These are phyloP conservation scores for Trametes villosa DNA, from an alignment of 768 basidiomycete genomes.

Conservation along the genomic window DNA sequence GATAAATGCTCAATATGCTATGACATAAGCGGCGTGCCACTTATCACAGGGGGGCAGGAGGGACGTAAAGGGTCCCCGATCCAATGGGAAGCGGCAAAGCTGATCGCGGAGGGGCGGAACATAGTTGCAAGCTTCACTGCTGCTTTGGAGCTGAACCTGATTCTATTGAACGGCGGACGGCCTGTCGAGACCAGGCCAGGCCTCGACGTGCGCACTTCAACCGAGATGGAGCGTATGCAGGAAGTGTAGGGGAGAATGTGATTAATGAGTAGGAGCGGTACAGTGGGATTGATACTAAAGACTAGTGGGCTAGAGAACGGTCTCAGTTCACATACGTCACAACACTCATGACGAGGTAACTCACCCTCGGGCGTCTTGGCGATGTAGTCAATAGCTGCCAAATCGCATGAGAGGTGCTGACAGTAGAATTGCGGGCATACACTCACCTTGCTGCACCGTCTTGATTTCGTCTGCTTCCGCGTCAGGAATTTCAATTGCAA, in stretches of 20 bases:
- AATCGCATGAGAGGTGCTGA: conserved; percentile 4
- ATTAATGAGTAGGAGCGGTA: conserved; percentile 19
- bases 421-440: too few relatives aligned
- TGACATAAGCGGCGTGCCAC: conserved; percentile 20
- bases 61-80: conserved; percentile 12
- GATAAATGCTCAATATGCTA: conserved; percentile 17
- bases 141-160: conserved; percentile 7
- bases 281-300: conserved; percentile 21
- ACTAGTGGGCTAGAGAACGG: conserved; percentile 24
- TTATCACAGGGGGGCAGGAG: conserved; percentile 16
- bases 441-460: conserved; percentile 86
- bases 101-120: not conserved
- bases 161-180: conserved; percentile 9
- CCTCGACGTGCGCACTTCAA: not conserved
- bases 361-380: conserved; percentile 64
- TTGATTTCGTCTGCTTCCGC: conserved; percentile 94
- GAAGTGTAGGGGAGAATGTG: conserved; percentile 12
- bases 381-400: conserved; percentile 91
- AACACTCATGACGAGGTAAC: not conserved
- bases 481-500: conserved; percentile 97
- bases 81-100: conserved; percentile 14
- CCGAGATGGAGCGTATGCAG: conserved; percentile 1
- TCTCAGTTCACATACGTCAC: conserved; percentile 2
- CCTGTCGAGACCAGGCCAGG: conserved; percentile 5
- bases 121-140: conserved; percentile 10